These are phyloP conservation scores for Neoarthrinium moseri DNA, from an alignment of 2,329 filamentous ascomycete genomes.

Conservation along the genomic window DNA sequence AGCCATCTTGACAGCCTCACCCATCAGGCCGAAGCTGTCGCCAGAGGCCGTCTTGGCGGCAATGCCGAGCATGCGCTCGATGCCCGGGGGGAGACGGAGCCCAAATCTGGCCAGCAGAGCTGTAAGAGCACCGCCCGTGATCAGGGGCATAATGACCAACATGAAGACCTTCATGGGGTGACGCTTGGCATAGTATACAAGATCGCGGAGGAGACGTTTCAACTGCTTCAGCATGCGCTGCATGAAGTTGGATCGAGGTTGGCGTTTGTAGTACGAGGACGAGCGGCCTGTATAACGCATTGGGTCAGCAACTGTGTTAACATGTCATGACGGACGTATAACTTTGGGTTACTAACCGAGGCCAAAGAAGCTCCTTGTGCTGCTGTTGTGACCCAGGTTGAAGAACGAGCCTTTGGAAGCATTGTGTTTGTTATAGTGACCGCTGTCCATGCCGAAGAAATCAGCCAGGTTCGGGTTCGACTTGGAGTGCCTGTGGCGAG, in stretches of 20 bases:
- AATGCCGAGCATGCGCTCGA: slow-evolving; percentile 59
- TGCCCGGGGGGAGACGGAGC: slow-evolving; percentile 65
- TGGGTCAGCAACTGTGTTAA: slow-evolving; percentile 1
- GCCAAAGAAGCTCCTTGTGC: slow-evolving; percentile 30
- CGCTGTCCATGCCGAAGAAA: slow-evolving; percentile 4
- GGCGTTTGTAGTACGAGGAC: slow-evolving; percentile 74
- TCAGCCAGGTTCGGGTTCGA: slow-evolving; percentile 3
- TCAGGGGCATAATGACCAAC: slow-evolving; percentile 81
- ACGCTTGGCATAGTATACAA: slow-evolving; percentile 76
- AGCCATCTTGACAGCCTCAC: slow-evolving; percentile 56
- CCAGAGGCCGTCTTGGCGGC: slow-evolving; percentile 49
- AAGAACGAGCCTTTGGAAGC: slow-evolving; percentile 22
- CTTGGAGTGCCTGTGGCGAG: slow-evolving; percentile 15
- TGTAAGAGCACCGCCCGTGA: slow-evolving; percentile 79
- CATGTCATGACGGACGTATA: too few relatives aligned
- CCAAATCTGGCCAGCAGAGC: slow-evolving; percentile 79
- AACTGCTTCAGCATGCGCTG: slow-evolving; percentile 72
- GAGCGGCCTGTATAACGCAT: slow-evolving; percentile 40
- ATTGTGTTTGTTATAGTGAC: slow-evolving; percentile 13
- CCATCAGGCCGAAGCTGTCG: slow-evolving; percentile 47
- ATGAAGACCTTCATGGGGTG: slow-evolving; percentile 87
- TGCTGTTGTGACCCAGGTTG: slow-evolving; percentile 28
- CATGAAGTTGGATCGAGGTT: slow-evolving; percentile 78
- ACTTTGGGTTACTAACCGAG: slow-evolving; percentile 18
- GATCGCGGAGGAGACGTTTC: slow-evolving; percentile 75